phyloP scores from a whole-genome alignment of 2,329 filamentous ascomycete genomes.

The Microascus cirrosus region DNA sequence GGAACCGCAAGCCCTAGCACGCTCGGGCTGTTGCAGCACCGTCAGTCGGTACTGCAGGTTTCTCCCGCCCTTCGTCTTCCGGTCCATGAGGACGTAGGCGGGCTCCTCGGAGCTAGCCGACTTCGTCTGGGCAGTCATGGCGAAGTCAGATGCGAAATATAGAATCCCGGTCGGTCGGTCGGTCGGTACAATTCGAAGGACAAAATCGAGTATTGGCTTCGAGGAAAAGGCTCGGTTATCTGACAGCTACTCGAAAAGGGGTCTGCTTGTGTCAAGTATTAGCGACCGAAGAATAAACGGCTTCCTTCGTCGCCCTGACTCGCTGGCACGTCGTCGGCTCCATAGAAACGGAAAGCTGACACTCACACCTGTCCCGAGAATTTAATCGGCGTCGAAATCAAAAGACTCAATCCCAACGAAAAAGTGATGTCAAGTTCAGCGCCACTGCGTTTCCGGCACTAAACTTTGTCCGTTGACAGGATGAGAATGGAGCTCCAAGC shows the following conservation, averaged over 20 bases:
- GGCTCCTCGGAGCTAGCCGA: conserved; percentile 2
- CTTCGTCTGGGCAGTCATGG: background rate
- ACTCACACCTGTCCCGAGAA: background rate
- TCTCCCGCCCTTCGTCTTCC: conserved; percentile 59
- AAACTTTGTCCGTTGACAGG: background rate
- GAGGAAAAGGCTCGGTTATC: background rate
- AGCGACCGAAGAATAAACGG: background rate
- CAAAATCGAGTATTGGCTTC: background rate
- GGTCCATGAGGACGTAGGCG: conserved; percentile 15
- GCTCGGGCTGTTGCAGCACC: conserved; percentile 89
- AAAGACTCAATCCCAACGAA: background rate
- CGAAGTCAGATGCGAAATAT: background rate
- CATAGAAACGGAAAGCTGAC: background rate
- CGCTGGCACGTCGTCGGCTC: too few species aligned
- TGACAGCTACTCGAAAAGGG: background rate
- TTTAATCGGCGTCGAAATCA: background rate
- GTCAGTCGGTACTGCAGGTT: conserved; percentile 70
- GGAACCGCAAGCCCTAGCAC: conserved; percentile 87
- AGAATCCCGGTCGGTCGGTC: too few species aligned
- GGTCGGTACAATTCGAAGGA: background rate
- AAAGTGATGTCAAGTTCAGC: background rate
- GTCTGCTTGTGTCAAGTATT: background rate
- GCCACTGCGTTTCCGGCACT: background rate
- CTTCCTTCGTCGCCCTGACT: background rate
- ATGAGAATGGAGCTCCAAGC: background rate